Evolutionary conservation across 2,329 filamentous ascomycete species (phyloP), one percentile per base, ranked within the genome.

Genomic region (Eurotiales sp.): DNA sequence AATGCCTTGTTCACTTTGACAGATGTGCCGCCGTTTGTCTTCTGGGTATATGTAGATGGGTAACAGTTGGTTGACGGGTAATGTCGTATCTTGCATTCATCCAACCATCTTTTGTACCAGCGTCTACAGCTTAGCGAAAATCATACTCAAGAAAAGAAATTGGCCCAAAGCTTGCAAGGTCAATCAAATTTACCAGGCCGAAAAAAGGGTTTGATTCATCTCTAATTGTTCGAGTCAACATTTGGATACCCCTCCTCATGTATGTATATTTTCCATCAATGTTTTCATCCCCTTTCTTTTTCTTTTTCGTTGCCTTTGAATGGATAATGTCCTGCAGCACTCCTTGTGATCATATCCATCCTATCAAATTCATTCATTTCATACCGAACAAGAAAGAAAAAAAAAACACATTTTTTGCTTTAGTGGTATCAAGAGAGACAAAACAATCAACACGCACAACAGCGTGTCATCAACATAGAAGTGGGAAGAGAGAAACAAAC

Each of bases 391-490:
- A 19, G 34, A n/a, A 8, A 36, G 10, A 30, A 49, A 42, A 15
- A 36, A 49, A 39, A 49, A 49, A 41, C 25, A 25, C 39, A 17
- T 27, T 43, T 46, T 57, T 49, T 54, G 57, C 58, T 56, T 60
- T 55, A 53, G 58, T 64, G 62, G 63, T 66, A 66, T 66, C 63
- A 64, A 65, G 59, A 56, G 44, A 54, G 53, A 55, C 27, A 50
- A 36, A 34, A 42, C 21, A 52, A 56, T 51, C 40, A n/a, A 50
- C 48, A 54, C 58, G 59, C 15, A 37, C 15, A 37, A 37, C 15
- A 37, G 25, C 25, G 25, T 27, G 25, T 19, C 4, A 52, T 46
- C 61, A 56, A 55, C 59, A 77, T n/a, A n/a, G n/a, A n/a, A n/a
- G n/a, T n/a, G n/a, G n/a, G n/a, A n/a, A n/a, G n/a, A n/a, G n/a